Conservation (phyloP, 2,329 filamentous ascomycete genomes). For the Fusarium sp. region DNA sequence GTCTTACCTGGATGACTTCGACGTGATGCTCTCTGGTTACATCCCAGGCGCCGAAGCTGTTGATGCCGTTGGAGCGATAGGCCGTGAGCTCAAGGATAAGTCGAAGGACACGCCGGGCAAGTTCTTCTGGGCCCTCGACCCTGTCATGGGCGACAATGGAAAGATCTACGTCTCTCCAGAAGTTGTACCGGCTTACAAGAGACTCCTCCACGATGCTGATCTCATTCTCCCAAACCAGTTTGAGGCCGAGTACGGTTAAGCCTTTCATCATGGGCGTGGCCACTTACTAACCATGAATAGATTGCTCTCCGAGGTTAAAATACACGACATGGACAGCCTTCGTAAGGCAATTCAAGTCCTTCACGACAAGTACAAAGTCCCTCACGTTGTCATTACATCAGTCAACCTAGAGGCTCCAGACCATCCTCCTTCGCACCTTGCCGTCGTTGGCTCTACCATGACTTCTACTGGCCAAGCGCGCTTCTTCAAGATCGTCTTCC, state of each 20-base stretch:
- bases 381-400: conserved; percentile 93
- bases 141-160: conserved; percentile 98
- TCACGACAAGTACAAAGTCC: conserved; percentile 80
- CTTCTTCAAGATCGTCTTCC: conserved; percentile 90
- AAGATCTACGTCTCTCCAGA: conserved; percentile 91
- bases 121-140: conserved; percentile 98
- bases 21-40: conserved; percentile 95
- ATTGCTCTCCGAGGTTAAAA: conserved; percentile 85
- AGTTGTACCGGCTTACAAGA: conserved; percentile 90
- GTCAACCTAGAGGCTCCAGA: conserved; percentile 74
- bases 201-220: conserved; percentile 82
- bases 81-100: conserved; percentile 79
- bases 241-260: conserved; percentile 82
- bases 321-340: conserved; percentile 79
- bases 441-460: conserved; percentile 82
- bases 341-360: conserved; percentile 79
- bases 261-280: not conserved
- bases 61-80: conserved; percentile 85
- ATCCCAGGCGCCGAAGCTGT: conserved; percentile 89
- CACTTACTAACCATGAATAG: conserved; percentile 57
- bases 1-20: conserved; percentile 87
- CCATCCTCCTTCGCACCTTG: conserved; percentile 66
- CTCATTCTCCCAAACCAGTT: conserved; percentile 97
- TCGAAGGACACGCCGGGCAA: conserved; percentile 72
- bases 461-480: conserved; percentile 73